A percentile compares a stretch with the other conserved stretches of the same genome.
These are phyloP conservation scores for Kokia cookei DNA, from an alignment of 441 rosid species.

Conservation along the genomic window DNA sequence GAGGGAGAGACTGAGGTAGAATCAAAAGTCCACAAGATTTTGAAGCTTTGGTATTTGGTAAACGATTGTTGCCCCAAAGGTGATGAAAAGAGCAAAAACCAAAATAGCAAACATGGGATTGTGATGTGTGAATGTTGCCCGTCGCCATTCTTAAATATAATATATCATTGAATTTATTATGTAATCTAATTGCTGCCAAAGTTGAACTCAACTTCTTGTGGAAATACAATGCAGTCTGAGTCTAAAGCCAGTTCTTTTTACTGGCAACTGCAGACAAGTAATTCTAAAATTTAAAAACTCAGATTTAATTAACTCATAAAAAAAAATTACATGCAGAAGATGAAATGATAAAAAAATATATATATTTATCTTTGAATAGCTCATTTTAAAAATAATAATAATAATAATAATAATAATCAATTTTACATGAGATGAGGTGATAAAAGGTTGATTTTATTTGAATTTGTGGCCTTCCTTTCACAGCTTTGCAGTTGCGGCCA, in stretches of 20 bases:
- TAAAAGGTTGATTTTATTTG: neutral
- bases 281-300: no score
- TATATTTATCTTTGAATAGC: no score
- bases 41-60: no score
- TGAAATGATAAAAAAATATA: neutral
- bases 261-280: neutral
- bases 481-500: no score
- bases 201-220: neutral
- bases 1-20: conserved; percentile 31
- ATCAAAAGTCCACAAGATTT: no score
- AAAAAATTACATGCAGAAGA: no score
- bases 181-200: neutral
- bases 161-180: no score
- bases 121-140: neutral
- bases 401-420: no score
- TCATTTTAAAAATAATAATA: no score
- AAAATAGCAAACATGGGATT: neutral
- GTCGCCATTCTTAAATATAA: neutral
- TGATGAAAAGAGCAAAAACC: neutral
- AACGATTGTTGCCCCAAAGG: neutral
- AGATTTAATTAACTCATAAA: no score
- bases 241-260: neutral
- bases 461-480: neutral
- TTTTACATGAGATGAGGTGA: neutral
- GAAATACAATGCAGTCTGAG: neutral